These are phyloP conservation scores for Cyclostephanos invisitatus DNA, from an alignment of 108 stramenopile species.

Conservation along the genomic window DNA sequence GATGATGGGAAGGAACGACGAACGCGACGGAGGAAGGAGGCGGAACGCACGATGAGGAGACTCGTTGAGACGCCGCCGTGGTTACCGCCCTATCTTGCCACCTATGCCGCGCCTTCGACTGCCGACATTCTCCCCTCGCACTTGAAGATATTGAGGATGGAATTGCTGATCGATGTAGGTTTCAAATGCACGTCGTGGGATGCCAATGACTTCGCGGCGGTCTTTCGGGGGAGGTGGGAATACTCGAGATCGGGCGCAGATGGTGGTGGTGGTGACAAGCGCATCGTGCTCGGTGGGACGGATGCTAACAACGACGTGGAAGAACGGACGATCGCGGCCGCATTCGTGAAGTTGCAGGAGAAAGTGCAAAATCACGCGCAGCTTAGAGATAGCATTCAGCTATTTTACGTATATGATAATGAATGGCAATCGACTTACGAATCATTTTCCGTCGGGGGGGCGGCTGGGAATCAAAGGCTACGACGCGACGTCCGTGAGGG, in stretches of 20 bases:
- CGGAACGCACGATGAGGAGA: slow-evolving; percentile 34
- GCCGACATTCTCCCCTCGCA: slow-evolving; percentile 42
- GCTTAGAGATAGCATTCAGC: slow-evolving; percentile 50
- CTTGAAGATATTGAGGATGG: slow-evolving; percentile 53
- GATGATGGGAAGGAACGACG: slow-evolving; percentile 1
- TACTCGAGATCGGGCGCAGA: neutral
- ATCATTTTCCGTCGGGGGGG: neutral
- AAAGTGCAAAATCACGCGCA: slow-evolving; percentile 46
- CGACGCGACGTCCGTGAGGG: slow-evolving; percentile 8
- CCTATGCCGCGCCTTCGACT: slow-evolving; percentile 48
- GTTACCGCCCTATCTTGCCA: slow-evolving; percentile 62
- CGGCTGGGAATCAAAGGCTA: neutral
- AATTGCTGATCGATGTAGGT: slow-evolving; percentile 53
- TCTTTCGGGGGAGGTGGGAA: slow-evolving; percentile 62
- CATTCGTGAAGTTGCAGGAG: slow-evolving; percentile 54
- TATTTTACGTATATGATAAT: slow-evolving; percentile 71
- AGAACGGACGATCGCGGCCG: slow-evolving; percentile 9
- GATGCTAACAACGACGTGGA: neutral
- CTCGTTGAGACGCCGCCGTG: slow-evolving; percentile 64
- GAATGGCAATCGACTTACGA: slow-evolving; percentile 45
- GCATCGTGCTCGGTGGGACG: no score
- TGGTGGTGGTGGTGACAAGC: neutral
- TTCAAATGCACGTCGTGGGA: slow-evolving; percentile 69
- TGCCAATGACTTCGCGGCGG: slow-evolving; percentile 58
- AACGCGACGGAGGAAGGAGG: slow-evolving; percentile 14